phyloP scores from a whole-genome alignment of 768 basidiomycete genomes.

The Jaapia argillacea region DNA sequence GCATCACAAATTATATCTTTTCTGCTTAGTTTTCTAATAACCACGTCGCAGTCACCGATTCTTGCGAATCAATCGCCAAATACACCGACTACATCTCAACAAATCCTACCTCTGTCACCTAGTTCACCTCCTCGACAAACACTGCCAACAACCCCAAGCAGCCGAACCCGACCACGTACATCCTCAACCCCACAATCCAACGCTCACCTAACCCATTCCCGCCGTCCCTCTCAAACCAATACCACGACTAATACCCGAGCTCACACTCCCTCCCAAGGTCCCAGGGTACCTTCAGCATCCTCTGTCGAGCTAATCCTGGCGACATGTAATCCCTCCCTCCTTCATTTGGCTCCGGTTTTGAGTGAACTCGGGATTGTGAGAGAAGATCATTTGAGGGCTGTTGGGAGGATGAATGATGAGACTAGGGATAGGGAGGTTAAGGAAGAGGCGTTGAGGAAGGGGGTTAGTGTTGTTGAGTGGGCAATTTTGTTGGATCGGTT shows the following conservation, averaged over 20 bases:
- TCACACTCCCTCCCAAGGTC: not conserved
- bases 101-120: not conserved
- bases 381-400: conserved; percentile 52
- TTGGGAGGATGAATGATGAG: conserved; percentile 50
- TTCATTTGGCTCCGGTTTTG: conserved; percentile 51
- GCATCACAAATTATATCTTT: not conserved
- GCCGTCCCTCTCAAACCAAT: not conserved
- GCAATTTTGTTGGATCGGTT: conserved; percentile 65
- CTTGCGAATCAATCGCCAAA: too few species aligned
- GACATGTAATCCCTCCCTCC: conserved; percentile 54
- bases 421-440: conserved; percentile 62
- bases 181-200: not conserved
- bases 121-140: not conserved
- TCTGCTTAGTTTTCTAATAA: not conserved
- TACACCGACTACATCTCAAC: not conserved
- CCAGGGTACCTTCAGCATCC: too few species aligned
- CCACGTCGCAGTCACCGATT: not conserved
- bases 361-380: conserved; percentile 46
- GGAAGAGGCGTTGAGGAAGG: conserved; percentile 57
- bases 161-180: not conserved
- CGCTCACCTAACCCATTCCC: not conserved
- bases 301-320: conserved; percentile 35
- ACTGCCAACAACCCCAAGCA: not conserved
- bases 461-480: conserved; percentile 70
- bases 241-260: not conserved